Base-by-base conservation (phyloP, 75 land plant species). In the Isoetes taiwanensis region DNA sequence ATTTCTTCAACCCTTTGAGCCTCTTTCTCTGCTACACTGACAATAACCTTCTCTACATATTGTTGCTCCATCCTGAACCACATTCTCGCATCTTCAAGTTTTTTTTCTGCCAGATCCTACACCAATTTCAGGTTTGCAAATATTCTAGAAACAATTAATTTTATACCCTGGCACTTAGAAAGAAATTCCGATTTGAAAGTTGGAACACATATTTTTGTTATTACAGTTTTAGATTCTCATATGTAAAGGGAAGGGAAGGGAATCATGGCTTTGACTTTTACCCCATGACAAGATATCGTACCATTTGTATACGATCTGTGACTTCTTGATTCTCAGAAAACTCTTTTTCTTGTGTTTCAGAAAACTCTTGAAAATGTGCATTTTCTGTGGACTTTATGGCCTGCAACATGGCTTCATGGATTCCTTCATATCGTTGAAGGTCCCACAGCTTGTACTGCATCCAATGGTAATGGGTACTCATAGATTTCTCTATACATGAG, bases 21-120 rank as follows among this genome's bases (percentile, higher is more conserved):
- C 0, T 0, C 53, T 3, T 56, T 40, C 2, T 28, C 25, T n/a
- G 25, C 34, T 25, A 48, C 20, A 17, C 16, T 2, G 3, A 25
- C 10, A 33, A 66, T 27, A 0, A 66, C 12, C 1, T 8, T 40
- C 35, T 48, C 34, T 32, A 56, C 69, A 59, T 19, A 33, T 26
- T 59, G n/a, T 32, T 39, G 29, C 52, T 66, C 66, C 16, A 59
- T 8, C 4, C 28, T 10, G 5, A 24, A 28, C 33, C 33, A 29
- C 39, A 42, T 21, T 48, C 41, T 43, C 32, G 64, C 64, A 32
- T 40, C 30, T 2, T 59, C 30, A 25, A 43, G 28, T 59, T 57
- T 48, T 31, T 59, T 29, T 41, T 66, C 56, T 57, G 69, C 64
- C 69, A 59, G 42, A 54, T 27, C 62, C 69, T 66, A 59, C 25